Base-by-base conservation (phyloP, 2,329 filamentous ascomycete species). In the Ophiostoma angusticollis region DNA sequence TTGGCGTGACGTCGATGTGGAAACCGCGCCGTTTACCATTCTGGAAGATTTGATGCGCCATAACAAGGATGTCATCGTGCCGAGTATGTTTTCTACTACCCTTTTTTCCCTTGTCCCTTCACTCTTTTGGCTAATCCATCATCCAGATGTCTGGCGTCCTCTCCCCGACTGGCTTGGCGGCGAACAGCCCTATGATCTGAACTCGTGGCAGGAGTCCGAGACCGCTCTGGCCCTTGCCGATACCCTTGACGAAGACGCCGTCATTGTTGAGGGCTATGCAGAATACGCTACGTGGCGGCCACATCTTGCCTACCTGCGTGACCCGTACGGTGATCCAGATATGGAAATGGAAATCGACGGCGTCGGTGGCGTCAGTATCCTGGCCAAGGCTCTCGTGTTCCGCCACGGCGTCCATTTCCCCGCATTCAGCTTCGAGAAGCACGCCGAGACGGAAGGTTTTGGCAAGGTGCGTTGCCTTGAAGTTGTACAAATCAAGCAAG, bases 261-360 rank as follows among this genome's bases (percentile, higher is more conserved):
- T 98, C 28, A 98, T 98, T 60, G 91, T 98, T 5, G 91, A 98
- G 61, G 91, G 91, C 14, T 98, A 98, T 55, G 91, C 91, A 43
- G 91, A 98, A 63, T 98, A 98, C 58, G 91, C 91, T 16, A 98
- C 91, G 1, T 98, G 91, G 91, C 73, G 91, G 48, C 91, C 91
- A 30, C 91, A 98, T 70, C 69, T 98, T 54, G 91, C 91, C 30
- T 98, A 98, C 57, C 74, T 98, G 7, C 81, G 91, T 43, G 91
- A 98, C 56, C 91, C 91, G 2, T 96, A 93, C 53, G 91, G 91
- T 28, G 91, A 98, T 55, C 89, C 89, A 16, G 91, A 98, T 56
- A 95, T 96, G 80, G 91, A 98, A 58, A 96, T 98, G 91, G 91
- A 98, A 53, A 89, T 98, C 51, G 91, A 98, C 51, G 91, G 91